These are phyloP conservation scores for Musa balbisiana DNA, from an alignment of 202 grass and related monocot genomes.

Conservation along the genomic window DNA sequence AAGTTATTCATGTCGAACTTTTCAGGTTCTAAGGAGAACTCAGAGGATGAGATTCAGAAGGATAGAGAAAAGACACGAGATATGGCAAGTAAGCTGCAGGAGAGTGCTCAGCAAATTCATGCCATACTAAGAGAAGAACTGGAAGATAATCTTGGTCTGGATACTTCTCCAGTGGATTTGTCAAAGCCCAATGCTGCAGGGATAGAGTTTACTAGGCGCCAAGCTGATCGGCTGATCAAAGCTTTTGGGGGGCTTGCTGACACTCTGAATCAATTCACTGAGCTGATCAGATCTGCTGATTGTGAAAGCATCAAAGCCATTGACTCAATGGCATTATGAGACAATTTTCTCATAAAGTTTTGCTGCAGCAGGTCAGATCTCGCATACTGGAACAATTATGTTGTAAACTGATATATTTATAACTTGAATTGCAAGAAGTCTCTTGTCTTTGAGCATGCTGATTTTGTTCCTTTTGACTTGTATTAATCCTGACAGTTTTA, in stretches of 20 bases:
- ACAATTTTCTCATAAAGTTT: neutral
- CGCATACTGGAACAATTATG: no score
- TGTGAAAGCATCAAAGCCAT: constrained; percentile 32
- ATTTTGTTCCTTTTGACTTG: no score
- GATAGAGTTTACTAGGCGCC: constrained; percentile 36
- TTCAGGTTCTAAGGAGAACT: constrained; percentile 24
- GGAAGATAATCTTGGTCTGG: neutral
- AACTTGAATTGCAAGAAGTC: no score
- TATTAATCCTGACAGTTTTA: no score
- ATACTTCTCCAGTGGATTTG: constrained; percentile 5
- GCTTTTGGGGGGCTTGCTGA: constrained; percentile 54
- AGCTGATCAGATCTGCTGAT: constrained; percentile 59
- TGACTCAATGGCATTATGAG: neutral
- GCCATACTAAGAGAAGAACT: constrained; percentile 39
- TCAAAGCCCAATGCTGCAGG: neutral
- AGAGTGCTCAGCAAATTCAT: constrained; percentile 59
- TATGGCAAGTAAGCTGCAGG: constrained; percentile 55
- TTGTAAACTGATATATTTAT: neutral
- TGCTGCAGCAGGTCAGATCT: neutral
- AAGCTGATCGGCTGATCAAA: constrained; percentile 69
- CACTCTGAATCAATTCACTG: constrained; percentile 61
- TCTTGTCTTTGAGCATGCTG: no score
- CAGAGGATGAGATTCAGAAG: constrained; percentile 13
- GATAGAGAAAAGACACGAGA: constrained; percentile 30
- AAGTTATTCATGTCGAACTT: neutral